Evolutionary conservation across 2,329 filamentous ascomycete genomes (phyloP), one percentile per base, ranked within the genome.

Genomic region (Fusarium proliferatum): DNA sequence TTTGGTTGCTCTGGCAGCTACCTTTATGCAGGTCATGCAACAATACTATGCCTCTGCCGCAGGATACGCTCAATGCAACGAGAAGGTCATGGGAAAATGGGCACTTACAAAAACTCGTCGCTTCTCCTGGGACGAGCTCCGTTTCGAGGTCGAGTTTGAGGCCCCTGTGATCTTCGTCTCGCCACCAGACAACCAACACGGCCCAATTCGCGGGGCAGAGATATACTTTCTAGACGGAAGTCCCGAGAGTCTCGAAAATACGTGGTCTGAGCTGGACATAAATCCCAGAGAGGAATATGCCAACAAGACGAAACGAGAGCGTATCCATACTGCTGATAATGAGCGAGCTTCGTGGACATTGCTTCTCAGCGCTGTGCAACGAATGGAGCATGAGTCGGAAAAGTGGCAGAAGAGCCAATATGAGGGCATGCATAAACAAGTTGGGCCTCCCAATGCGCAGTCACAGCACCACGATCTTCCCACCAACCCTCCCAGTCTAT

Each of bases 291-390:
- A 79, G 15, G 78, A 79, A 17, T 79, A 78, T 57, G 68, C 67
- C 19, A 67, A 76, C 33, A 73, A 66, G 65, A 67, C 77, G 19
- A 61, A 58, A 12, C 81, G 81, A 72, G 73, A 82, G 67, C 76
- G 80, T 57, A 82, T 89, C 1, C 87, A 88, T 69, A 90, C 88
- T 5, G 86, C 87, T 10, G 86, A 89, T 72, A 88, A 88, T 61
- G 88, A 89, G 75, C 80, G 84, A n/a, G 86, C 86, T 6, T 88
- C 87, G 2, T 89, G 88, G 88, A 81, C 87, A 8, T 82, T 82
- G 11, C 78, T 90, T 16, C 81, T 89, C n/a, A 84, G 83, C 7
- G 83, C 85, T 16, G 75, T 89, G 0, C 87, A 89, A 61, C 76
- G 77, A 21, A 87, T 88, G 83, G 88, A 89, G 74, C 61, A 73